Evolutionary conservation across 2,329 filamentous ascomycete genomes (phyloP).

Genomic region (Colletotrichum salicis): DNA sequence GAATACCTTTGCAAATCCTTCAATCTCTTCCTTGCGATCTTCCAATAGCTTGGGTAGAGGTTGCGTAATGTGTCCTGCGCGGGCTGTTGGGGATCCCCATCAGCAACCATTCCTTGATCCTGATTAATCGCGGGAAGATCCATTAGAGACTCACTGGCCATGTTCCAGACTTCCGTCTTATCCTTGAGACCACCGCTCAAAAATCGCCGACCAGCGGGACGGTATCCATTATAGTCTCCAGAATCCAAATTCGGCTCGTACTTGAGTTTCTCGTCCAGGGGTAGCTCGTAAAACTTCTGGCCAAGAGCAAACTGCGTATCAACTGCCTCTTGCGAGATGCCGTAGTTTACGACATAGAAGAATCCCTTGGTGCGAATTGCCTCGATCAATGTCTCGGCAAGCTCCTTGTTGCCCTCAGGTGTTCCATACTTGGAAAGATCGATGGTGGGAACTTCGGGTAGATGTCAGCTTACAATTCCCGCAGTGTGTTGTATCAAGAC

Average conservation of each 20-base stretch:
- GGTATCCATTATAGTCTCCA: conserved; percentile 68
- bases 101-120: not conserved
- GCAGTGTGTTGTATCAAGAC: not conserved
- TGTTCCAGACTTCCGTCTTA: conserved; percentile 52
- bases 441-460: conserved; percentile 43
- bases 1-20: conserved; percentile 60
- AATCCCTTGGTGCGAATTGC: conserved; percentile 54
- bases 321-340: conserved; percentile 66
- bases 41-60: conserved; percentile 55
- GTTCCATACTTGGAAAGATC: conserved; percentile 49
- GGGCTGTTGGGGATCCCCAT: conserved; percentile 36
- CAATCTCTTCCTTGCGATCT: conserved; percentile 64
- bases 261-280: conserved; percentile 69
- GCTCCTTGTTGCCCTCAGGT: conserved; percentile 42
- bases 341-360: conserved; percentile 72
- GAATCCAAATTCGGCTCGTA: conserved; percentile 58
- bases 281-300: conserved; percentile 62
- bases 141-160: conserved; percentile 43
- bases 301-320: conserved; percentile 70
- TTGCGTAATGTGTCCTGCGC: conserved; percentile 44
- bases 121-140: not conserved
- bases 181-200: conserved; percentile 51
- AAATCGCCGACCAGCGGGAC: conserved; percentile 55
- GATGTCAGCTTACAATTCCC: conserved; percentile 14
- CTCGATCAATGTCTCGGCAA: conserved; percentile 44